These are phyloP conservation scores for Neofusicoccum sp. DNA, from an alignment of 2,329 filamentous ascomycete species.

Conservation along the genomic window DNA sequence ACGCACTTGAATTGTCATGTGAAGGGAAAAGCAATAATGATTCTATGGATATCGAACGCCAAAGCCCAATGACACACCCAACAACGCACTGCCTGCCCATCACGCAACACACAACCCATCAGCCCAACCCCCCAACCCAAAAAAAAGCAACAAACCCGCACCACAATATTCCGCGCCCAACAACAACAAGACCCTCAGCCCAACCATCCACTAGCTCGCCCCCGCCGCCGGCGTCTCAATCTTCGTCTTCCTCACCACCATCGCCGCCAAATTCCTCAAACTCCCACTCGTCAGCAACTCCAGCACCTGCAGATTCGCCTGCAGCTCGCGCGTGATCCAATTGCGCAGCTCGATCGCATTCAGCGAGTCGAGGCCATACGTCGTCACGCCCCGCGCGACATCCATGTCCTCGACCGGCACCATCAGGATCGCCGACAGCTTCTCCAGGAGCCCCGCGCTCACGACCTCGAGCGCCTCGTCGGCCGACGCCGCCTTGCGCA, in stretches of 20 bases:
- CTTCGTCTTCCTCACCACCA: slow-evolving; percentile 9
- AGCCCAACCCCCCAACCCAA: background rate
- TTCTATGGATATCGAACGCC: background rate
- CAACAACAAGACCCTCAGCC: background rate
- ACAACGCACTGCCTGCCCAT: background rate
- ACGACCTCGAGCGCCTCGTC: background rate
- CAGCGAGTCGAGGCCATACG: slow-evolving; percentile 28
- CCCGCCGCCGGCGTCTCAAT: background rate
- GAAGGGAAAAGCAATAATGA: background rate
- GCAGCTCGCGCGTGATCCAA: slow-evolving; percentile 25
- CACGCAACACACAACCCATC: too few relatives aligned
- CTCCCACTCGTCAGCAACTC: slow-evolving; percentile 21
- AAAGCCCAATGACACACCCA: background rate
- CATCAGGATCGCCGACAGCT: slow-evolving; percentile 19
- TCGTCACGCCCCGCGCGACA: slow-evolving; percentile 10
- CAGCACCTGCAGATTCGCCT: slow-evolving; percentile 24
- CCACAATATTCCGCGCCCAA: background rate
- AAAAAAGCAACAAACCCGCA: background rate
- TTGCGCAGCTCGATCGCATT: slow-evolving; percentile 28
- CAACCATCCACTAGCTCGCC: background rate
- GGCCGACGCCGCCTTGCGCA: background rate
- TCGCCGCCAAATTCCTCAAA: background rate
- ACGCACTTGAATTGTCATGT: too few relatives aligned
- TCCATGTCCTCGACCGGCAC: slow-evolving; percentile 24
- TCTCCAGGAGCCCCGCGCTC: slow-evolving; percentile 2